These are phyloP conservation scores for Warburgia ugandensis DNA, from an alignment of 164 flowering plant species.

Conservation along the genomic window DNA sequence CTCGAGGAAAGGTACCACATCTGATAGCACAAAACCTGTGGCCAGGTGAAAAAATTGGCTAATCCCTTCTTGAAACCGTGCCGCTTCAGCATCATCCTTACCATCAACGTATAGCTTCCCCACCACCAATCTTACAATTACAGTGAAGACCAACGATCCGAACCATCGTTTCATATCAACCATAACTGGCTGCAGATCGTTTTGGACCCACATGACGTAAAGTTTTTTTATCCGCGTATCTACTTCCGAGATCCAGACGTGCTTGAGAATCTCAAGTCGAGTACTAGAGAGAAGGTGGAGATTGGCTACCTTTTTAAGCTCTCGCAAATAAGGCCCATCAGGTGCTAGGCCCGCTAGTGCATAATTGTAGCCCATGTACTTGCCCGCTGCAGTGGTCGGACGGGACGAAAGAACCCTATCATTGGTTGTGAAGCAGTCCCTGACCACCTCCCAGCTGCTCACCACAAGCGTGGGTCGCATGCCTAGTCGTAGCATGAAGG, in stretches of 20 bases:
- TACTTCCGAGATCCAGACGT: slow-evolving; percentile 2
- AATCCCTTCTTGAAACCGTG: neutral
- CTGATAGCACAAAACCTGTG: neutral
- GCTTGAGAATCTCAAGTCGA: slow-evolving; percentile 3
- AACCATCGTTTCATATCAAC: slow-evolving; percentile 7
- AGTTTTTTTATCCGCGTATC: neutral
- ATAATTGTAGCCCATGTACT: slow-evolving; percentile 4
- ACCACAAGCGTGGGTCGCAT: slow-evolving; percentile 9
- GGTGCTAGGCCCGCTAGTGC: slow-evolving; percentile 7
- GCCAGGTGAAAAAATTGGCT: neutral
- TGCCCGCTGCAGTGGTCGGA: neutral
- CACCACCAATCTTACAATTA: neutral
- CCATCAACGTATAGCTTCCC: slow-evolving; percentile 4
- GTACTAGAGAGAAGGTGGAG: slow-evolving; percentile 2
- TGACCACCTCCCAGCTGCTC: slow-evolving; percentile 12
- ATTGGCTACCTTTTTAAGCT: slow-evolving; percentile 2
- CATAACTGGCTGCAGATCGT: neutral
- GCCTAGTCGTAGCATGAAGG: slow-evolving; percentile 11
- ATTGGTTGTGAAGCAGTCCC: no score
- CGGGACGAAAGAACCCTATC: slow-evolving; percentile 12
- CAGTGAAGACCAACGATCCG: neutral
- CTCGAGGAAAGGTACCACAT: slow-evolving; percentile 2
- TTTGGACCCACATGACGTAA: neutral
- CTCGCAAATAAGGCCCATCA: slow-evolving; percentile 8
- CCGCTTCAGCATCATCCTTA: neutral